These are phyloP conservation scores for Erysimum cheiranthoides DNA, from an alignment of 345 rosid species.

Conservation along the genomic window DNA sequence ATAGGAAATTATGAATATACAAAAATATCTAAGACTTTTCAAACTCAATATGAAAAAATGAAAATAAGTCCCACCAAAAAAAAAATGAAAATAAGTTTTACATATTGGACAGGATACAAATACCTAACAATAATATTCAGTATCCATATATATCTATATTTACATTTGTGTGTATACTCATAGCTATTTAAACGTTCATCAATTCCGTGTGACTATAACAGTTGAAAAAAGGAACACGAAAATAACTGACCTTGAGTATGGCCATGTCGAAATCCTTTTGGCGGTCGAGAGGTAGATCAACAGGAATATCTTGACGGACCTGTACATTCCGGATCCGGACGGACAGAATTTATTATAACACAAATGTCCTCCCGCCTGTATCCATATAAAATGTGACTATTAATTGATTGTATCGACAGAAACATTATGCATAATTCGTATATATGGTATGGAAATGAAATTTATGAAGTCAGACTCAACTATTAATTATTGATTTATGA, in stretches of 20 bases:
- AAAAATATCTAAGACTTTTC: no score
- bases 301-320: neutral
- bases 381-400: neutral
- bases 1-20: no score
- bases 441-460: neutral
- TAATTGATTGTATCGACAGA: neutral
- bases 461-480: neutral
- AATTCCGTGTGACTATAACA: neutral
- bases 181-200: no score
- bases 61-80: no score
- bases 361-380: neutral
- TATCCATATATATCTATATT: no score
- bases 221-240: neutral
- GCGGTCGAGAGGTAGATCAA: neutral
- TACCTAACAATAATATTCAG: no score
- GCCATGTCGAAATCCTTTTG: neutral
- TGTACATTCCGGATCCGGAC: neutral
- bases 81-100: no score
- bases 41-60: no score
- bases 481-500: neutral
- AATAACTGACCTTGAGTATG: neutral
- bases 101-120: no score
- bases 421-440: neutral
- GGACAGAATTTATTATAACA: neutral
- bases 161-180: no score